phyloP scores from a whole-genome alignment of 2,329 filamentous ascomycete genomes.

The Curvularia eragrostidis region DNA sequence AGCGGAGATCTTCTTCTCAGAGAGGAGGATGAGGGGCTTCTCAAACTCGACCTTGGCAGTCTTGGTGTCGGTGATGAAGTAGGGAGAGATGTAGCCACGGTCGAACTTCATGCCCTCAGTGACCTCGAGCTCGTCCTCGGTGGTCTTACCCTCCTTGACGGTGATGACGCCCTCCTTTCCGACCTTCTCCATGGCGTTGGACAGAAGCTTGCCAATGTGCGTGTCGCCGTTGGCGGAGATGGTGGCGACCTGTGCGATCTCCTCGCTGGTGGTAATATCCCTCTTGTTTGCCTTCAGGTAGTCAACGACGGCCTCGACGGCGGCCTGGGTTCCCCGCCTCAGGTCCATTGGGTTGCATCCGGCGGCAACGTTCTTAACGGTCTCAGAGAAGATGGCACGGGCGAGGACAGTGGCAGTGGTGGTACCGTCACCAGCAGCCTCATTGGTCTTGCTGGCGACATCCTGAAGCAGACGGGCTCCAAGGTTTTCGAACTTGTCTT shows the following conservation, averaged over 20 bases:
- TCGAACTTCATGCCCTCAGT: constrained; percentile 99
- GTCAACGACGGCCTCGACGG: constrained; percentile 92
- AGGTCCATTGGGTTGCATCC: constrained; percentile 99
- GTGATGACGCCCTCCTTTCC: constrained; percentile 99
- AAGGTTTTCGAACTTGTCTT: constrained; percentile 99
- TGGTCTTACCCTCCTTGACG: constrained; percentile 99
- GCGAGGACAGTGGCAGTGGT: constrained; percentile 97
- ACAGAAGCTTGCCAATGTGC: constrained; percentile 94
- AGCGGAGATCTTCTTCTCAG: constrained; percentile 99
- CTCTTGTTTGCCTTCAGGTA: constrained; percentile 96
- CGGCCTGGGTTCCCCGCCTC: constrained; percentile 93
- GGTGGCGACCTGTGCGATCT: constrained; percentile 97
- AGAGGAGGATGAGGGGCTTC: constrained; percentile 97
- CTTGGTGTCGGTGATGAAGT: constrained; percentile 99
- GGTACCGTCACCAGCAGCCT: constrained; percentile 97
- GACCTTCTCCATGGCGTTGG: constrained; percentile 99
- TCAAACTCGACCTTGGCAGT: constrained; percentile 99
- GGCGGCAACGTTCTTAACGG: constrained; percentile 98
- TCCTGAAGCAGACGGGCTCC: constrained; percentile 96
- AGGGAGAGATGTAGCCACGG: constrained; percentile 96
- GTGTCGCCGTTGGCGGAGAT: constrained; percentile 97
- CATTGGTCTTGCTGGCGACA: constrained; percentile 99
- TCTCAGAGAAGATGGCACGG: constrained; percentile 98
- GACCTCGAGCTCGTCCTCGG: constrained; percentile 95
- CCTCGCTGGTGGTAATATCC: constrained; percentile 95